A percentile compares a stretch with the other conserved stretches of the same genome.
Conservation (phyloP, 2,329 filamentous ascomycete genomes). For the Alternaria ventricosa region DNA sequence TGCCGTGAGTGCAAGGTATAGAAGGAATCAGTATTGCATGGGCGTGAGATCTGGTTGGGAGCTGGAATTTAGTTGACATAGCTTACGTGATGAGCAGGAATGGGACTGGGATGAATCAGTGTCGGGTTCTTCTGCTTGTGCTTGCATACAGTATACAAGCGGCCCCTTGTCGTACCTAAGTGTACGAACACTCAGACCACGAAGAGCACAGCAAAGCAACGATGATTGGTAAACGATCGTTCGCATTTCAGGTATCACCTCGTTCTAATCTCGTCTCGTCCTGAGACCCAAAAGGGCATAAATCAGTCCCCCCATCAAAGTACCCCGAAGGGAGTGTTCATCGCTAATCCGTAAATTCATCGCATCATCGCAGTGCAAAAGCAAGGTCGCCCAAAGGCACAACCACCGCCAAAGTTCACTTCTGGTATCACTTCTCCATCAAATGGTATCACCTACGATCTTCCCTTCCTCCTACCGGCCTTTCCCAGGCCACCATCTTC, state of each 20-base stretch:
- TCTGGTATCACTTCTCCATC: neutral
- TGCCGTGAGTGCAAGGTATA: neutral
- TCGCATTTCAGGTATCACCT: neutral
- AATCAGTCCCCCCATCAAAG: neutral
- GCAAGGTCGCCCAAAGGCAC: neutral
- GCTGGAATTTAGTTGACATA: rapidly evolving
- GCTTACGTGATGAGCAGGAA: neutral
- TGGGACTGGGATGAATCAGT: neutral
- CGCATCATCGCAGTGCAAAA: neutral
- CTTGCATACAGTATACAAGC: neutral
- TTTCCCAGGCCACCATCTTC: conserved; percentile 29
- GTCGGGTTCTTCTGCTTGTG: neutral
- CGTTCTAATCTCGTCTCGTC: neutral
- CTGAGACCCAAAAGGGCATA: neutral
- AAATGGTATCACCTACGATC: neutral
- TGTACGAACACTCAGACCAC: neutral
- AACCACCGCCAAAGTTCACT: neutral
- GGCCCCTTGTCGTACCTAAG: neutral
- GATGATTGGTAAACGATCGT: neutral
- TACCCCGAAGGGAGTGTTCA: neutral
- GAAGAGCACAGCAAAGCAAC: neutral
- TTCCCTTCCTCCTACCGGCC: conserved; percentile 30
- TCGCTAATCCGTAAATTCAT: neutral
- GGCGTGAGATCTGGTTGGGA: neutral
- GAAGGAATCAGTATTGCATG: neutral